Conservation (phyloP, 208 protist genomes). For the Trypanosoma conorhini region DNA sequence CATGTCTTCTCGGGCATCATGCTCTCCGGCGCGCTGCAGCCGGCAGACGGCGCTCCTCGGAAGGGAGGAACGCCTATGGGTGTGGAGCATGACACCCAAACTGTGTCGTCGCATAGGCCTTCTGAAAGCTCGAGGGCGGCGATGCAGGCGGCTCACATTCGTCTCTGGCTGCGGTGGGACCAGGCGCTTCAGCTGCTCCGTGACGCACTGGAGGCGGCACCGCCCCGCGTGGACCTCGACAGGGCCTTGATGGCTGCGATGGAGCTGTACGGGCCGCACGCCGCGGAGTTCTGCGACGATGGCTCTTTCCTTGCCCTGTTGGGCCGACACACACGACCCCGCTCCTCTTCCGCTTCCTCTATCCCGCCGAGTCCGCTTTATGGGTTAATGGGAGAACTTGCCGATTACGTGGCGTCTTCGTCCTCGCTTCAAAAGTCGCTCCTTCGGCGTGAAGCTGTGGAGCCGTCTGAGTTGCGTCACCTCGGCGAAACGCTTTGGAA, state of each 20-base stretch:
- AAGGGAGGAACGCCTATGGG: neutral
- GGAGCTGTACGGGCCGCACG: slow-evolving; percentile 10
- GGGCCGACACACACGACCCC: neutral
- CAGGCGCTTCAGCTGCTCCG: slow-evolving; percentile 9
- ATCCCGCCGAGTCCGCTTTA: neutral
- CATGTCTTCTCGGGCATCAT: slow-evolving; percentile 11
- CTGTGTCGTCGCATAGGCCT: neutral
- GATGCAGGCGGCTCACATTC: neutral
- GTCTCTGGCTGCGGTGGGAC: slow-evolving; percentile 7
- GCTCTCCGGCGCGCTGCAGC: neutral
- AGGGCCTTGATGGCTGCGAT: slow-evolving; percentile 7
- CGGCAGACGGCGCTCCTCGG: neutral
- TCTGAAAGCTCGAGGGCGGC: neutral
- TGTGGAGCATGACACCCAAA: neutral
- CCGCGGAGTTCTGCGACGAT: neutral
- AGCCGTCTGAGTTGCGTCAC: slow-evolving; percentile 2
- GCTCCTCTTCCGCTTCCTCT: neutral
- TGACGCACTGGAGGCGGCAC: neutral
- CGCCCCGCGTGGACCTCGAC: slow-evolving; percentile 7
- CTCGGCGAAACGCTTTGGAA: slow-evolving; percentile 7
- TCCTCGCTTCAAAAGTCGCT: slow-evolving; percentile 4
- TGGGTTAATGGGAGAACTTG: slow-evolving; percentile 1
- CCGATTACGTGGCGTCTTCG: slow-evolving; percentile 1
- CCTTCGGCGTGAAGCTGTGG: slow-evolving; percentile 5
- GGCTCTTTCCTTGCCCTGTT: slow-evolving; percentile 6